Base-by-base conservation (phyloP, 805 yeast genomes). In the Schizosaccharomyces japonicus region DNA sequence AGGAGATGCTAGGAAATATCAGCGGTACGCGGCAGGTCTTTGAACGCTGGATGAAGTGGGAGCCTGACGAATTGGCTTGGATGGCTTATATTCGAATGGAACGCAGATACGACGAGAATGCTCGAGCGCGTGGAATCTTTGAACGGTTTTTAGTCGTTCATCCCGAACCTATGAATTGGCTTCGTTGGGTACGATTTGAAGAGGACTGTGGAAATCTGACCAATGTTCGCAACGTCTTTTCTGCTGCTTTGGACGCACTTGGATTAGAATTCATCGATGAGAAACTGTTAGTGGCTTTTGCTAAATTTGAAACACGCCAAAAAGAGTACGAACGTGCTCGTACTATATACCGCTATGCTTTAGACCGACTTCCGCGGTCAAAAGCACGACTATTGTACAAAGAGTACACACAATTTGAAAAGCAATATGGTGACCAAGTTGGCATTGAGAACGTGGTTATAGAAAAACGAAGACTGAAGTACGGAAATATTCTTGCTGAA, bases 31-130 rank as follows among this genome's bases (percentile, higher is more conserved):
- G 93, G 47, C 60, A 62, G 11, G 66, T 87, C 5, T 85, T 78
- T 60, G 75, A 76, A 50, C 67, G 78, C 49, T 87, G 98, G 98
- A 63, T 80, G 47, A 63, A 66, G 25, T 80, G 92, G 83, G 73
- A 72, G 51, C 94, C 94, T 0, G 55, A 54, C 11, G 56, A 56
- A 15, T 63, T 68, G 10, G 90, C 80, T 0, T 85, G 93, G 90
- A 71, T 68, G 47, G 72, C 85, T 2, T 85, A 71, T 56, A 64
- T 82, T 25, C 72, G 71, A 48, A 76, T 83, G 62, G 94, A 82
- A 58, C 69, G 65, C 47, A 64, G 94, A 47, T 76, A 79, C 55
- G 68, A 67, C 23, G 76, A 76, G 50, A 59, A 57, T 50, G 72
- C 66, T 10, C 72, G 74, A 40, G 81, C 69, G 3, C 60, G 94